These are phyloP conservation scores for Chaetomiaceae sp. DNA, from an alignment of 2,329 filamentous ascomycete genomes.

Conservation along the genomic window DNA sequence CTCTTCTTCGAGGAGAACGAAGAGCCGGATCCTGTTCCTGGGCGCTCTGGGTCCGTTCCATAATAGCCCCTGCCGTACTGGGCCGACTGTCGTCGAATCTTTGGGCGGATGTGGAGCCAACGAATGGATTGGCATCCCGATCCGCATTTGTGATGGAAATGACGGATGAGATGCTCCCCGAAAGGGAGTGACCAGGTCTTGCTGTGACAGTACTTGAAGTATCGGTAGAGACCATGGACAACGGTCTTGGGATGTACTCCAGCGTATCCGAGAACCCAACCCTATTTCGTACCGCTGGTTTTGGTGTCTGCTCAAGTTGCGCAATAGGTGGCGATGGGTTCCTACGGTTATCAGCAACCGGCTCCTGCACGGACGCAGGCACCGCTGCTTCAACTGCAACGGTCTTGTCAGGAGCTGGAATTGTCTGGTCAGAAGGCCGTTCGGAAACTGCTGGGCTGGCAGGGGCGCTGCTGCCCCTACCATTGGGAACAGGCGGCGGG, in stretches of 20 bases:
- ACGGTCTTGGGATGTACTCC: slow-evolving; percentile 75
- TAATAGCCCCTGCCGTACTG: slow-evolving; percentile 66
- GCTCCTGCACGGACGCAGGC: slow-evolving; percentile 13
- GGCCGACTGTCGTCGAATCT: slow-evolving; percentile 52
- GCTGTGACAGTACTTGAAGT: slow-evolving; percentile 73
- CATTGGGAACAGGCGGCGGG: slow-evolving; percentile 50
- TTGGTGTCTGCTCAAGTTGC: slow-evolving; percentile 20
- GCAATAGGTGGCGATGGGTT: slow-evolving; percentile 13
- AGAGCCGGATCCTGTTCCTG: slow-evolving; percentile 32
- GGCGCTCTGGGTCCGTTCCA: slow-evolving; percentile 48
- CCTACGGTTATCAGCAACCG: not conserved
- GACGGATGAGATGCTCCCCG: slow-evolving; percentile 75
- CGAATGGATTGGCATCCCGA: slow-evolving; percentile 35
- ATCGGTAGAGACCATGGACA: slow-evolving; percentile 81
- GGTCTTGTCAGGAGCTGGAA: slow-evolving; percentile 22
- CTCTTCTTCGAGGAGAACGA: slow-evolving; percentile 47
- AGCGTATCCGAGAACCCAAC: slow-evolving; percentile 83
- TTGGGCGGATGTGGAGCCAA: slow-evolving; percentile 39
- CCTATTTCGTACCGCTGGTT: slow-evolving; percentile 47
- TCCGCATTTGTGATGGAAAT: slow-evolving; percentile 54
- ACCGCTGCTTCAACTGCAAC: slow-evolving; percentile 6
- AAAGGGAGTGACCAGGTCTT: slow-evolving; percentile 65
- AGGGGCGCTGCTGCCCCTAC: slow-evolving; percentile 58
- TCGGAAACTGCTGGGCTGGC: slow-evolving; percentile 54
- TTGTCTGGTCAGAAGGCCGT: slow-evolving; percentile 24